Evolutionary conservation across 192 early-diverging fungal species (phyloP).

Genomic region (Linnemannia hyalina): DNA sequence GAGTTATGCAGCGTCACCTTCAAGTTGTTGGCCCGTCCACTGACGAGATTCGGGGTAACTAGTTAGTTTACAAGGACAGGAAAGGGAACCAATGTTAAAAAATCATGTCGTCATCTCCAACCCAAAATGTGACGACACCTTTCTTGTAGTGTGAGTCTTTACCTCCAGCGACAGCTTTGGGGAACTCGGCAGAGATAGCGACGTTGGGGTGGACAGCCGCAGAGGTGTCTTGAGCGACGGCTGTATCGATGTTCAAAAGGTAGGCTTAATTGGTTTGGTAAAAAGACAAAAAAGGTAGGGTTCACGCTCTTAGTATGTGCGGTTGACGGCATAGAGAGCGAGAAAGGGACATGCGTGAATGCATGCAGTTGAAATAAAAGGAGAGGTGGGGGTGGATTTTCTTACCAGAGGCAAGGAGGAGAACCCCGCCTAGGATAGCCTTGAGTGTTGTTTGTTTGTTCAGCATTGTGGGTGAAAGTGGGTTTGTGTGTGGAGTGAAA

Average conservation of each 20-base stretch:
- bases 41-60: conserved; percentile 29
- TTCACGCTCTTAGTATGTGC: background rate
- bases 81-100: background rate
- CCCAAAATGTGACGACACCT: background rate
- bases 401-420: background rate
- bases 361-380: background rate
- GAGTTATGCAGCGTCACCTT: conserved; percentile 25
- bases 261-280: background rate
- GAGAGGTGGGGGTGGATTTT: background rate
- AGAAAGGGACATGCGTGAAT: background rate
- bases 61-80: background rate
- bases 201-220: background rate
- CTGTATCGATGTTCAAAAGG: background rate
- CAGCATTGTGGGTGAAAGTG: background rate
- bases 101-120: background rate
- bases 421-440: background rate
- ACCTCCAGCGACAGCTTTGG: background rate
- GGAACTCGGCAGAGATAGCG: background rate
- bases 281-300: background rate
- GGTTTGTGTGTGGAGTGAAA: background rate
- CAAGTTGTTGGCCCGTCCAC: conserved; percentile 15
- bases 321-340: no score
- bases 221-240: background rate
- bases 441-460: background rate
- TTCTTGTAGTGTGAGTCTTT: background rate